Base-by-base conservation (phyloP, 2,329 filamentous ascomycete species). In the Domatiomyces globalis region DNA sequence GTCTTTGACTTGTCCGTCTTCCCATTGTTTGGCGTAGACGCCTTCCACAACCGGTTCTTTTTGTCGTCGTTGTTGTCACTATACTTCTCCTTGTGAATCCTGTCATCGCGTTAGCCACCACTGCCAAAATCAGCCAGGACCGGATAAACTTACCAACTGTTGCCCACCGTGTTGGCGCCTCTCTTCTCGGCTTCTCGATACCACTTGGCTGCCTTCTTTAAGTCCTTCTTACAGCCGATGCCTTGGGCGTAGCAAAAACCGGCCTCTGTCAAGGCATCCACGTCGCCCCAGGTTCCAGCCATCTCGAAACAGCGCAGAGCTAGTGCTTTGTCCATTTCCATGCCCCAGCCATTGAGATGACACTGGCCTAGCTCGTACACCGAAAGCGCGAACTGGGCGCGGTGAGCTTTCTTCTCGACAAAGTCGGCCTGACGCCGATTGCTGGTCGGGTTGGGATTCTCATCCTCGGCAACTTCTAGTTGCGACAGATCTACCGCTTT, bases 301-400 rank as follows among this genome's bases (percentile, higher is more conserved):
- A 96, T 95, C 67, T 98, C 92, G 65, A 95, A 98, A 65, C 92
- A 98, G 49, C 88, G 79, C 62, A 98, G 69, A 0, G 88, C 92
- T 53, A 96, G 76, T 4, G 78, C 71, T 66, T 92, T 94, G 65
- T 98, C 92, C 67, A 94, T 88, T 60, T 90, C 81, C 42, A 94
- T 94, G 15, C 92, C 92, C 92, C 92, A 98, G 4, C 92, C 92
- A 61, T 98, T 95, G 80, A 95, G 88, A 65, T 96, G 90, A 64
- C 87, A 94, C 22, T 95, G 88, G 2, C 92, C 92, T 20, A 98
- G 75, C 69, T 98, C 92, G 61, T 98, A 98, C 50, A 96, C 89
- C 61, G 88, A 92, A 45, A 96, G 75, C 0, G 90, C 92, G 66
- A 96, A 95, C 63, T 96, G 90, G 9, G 89, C 89, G 63, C 88